These are phyloP conservation scores for Collybia nuda DNA, from an alignment of 768 basidiomycete species.

Conservation along the genomic window DNA sequence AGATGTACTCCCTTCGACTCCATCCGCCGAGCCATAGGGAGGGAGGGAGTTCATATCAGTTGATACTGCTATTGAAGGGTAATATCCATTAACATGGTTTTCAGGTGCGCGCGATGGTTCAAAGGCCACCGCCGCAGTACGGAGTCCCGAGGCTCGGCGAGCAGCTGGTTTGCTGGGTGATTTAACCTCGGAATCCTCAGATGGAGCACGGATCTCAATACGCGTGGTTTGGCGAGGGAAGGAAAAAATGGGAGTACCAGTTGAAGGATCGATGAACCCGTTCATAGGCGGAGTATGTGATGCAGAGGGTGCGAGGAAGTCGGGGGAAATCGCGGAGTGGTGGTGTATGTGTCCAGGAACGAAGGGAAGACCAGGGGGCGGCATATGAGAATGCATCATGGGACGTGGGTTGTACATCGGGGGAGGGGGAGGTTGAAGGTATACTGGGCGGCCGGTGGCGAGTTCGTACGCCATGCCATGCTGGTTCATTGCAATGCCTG, in stretches of 20 bases:
- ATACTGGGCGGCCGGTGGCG: slow-evolving; percentile 79
- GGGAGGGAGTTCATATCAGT: slow-evolving; percentile 11
- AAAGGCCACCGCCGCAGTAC: slow-evolving; percentile 51
- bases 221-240: slow-evolving; percentile 72
- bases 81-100: slow-evolving; percentile 16
- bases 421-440: slow-evolving; percentile 58
- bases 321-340: slow-evolving; percentile 58
- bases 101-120: slow-evolving; percentile 38
- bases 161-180: slow-evolving; percentile 26
- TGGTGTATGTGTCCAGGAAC: slow-evolving; percentile 65
- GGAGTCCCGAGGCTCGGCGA: slow-evolving; percentile 36
- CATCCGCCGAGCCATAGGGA: slow-evolving; percentile 32
- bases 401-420: slow-evolving; percentile 71
- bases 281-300: slow-evolving; percentile 62
- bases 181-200: slow-evolving; percentile 24
- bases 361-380: slow-evolving; percentile 48
- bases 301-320: slow-evolving; percentile 52
- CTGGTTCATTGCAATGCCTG: slow-evolving; percentile 70
- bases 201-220: slow-evolving; percentile 70
- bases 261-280: slow-evolving; percentile 64
- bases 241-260: slow-evolving; percentile 70
- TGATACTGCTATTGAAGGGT: slow-evolving; percentile 10
- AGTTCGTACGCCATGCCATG: slow-evolving; percentile 83
- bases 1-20: slow-evolving; percentile 21
- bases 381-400: slow-evolving; percentile 53